Evolutionary conservation across 805 yeast species (phyloP).

Genomic region (Phaffomyces opuntiae): DNA sequence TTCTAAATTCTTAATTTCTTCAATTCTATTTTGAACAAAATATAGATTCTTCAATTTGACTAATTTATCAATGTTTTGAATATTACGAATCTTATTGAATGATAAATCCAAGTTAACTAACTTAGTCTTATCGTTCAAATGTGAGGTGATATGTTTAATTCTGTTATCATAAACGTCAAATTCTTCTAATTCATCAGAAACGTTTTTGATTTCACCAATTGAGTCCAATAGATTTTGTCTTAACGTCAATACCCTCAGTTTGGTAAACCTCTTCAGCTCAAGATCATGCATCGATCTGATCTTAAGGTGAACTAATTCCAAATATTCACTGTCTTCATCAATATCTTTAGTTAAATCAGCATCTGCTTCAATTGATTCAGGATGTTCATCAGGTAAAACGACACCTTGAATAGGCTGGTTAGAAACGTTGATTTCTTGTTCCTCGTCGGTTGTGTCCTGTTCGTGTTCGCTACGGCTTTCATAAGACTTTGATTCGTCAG

Average conservation of each 20-base stretch:
- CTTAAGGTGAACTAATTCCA: conserved; percentile 68
- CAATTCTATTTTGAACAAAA: conserved; percentile 83
- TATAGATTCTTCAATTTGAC: conserved; percentile 59
- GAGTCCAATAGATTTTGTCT: conserved; percentile 79
- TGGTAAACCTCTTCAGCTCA: conserved; percentile 46
- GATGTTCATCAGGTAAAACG: conserved; percentile 28
- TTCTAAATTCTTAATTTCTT: conserved; percentile 61
- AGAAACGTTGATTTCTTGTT: conserved; percentile 6
- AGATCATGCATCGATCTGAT: conserved; percentile 57
- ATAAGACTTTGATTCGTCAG: neutral
- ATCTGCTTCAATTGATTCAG: conserved; percentile 61
- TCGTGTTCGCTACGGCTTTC: conserved; percentile 19
- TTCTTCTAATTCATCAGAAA: conserved; percentile 58
- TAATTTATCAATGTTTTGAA: conserved; percentile 67
- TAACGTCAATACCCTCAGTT: conserved; percentile 57
- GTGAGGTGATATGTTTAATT: conserved; percentile 76
- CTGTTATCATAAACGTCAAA: conserved; percentile 90
- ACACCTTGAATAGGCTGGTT: conserved; percentile 13
- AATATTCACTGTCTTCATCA: conserved; percentile 48
- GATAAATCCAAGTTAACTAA: conserved; percentile 69
- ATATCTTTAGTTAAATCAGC: conserved; percentile 49
- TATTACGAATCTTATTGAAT: conserved; percentile 82
- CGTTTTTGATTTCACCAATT: conserved; percentile 59
- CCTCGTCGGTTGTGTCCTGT: conserved; percentile 16
- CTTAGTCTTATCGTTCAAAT: conserved; percentile 50